phyloP scores from a whole-genome alignment of 2,329 filamentous ascomycete species.

The Hypoxylon sp. region DNA sequence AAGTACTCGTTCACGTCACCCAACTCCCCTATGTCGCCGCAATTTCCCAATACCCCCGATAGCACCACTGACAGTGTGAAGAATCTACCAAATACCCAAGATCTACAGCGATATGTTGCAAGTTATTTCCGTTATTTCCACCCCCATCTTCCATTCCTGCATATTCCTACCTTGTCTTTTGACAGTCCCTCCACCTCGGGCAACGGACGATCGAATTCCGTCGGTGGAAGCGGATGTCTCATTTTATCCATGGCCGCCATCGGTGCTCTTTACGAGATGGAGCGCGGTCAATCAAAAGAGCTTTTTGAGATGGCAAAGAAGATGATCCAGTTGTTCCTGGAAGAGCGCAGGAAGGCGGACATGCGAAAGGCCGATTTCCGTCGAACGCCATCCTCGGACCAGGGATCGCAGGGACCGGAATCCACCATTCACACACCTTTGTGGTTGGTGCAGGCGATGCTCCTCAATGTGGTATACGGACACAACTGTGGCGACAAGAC shows the following conservation, averaged over 20 bases:
- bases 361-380: constrained; percentile 71
- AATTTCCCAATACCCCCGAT: constrained; percentile 58
- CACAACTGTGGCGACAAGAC: constrained; percentile 94
- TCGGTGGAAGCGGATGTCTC: constrained; percentile 85
- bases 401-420: constrained; percentile 61
- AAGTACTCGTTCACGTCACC: constrained; percentile 70
- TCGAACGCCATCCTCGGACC: constrained; percentile 58
- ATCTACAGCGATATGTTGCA: constrained; percentile 89
- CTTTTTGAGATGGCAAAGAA: constrained; percentile 94
- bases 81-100: constrained; percentile 78
- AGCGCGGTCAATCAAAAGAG: constrained; percentile 79
- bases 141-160: constrained; percentile 92
- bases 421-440: constrained; percentile 79
- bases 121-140: constrained; percentile 94
- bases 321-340: constrained; percentile 92
- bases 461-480: constrained; percentile 94
- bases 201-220: constrained; percentile 65
- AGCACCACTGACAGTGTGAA: constrained; percentile 61
- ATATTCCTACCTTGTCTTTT: constrained; percentile 91
- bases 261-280: constrained; percentile 79
- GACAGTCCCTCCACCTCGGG: constrained; percentile 76
- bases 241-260: constrained; percentile 88
- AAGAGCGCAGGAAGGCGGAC: constrained; percentile 87
- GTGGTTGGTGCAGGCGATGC: constrained; percentile 96
- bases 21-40: constrained; percentile 63